Conservation (phyloP, 2,329 filamentous ascomycete genomes). For the Ophiostoma sp. region DNA sequence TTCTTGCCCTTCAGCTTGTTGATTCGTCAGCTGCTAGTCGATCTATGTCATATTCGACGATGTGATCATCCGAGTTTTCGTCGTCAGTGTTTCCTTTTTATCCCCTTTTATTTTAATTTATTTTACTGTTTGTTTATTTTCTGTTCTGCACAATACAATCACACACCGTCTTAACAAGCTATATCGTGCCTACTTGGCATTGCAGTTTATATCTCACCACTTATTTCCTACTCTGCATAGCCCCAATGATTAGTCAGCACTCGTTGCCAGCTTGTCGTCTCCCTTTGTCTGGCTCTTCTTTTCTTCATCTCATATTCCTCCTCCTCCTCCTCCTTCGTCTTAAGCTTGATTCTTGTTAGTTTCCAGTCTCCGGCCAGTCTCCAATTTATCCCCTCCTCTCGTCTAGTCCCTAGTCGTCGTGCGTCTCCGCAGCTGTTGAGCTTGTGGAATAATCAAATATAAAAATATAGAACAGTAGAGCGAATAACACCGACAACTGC, state of each 20-base stretch:
- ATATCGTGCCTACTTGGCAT: not conserved
- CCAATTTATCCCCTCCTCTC: not conserved
- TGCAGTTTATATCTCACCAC: not conserved
- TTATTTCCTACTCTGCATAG: not conserved
- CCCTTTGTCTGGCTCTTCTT: not conserved
- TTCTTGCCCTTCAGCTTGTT: not conserved
- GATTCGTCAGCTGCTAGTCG: not conserved
- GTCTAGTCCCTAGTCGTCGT: not conserved
- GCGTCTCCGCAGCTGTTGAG: not conserved
- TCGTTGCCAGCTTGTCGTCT: not conserved
- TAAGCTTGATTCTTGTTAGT: not conserved
- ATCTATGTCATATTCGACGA: not conserved
- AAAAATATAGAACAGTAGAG: not conserved
- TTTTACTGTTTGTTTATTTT: not conserved
- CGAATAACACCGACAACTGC: not conserved
- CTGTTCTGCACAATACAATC: not conserved
- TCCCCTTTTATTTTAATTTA: not conserved
- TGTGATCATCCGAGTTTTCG: not conserved
- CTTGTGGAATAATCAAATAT: not conserved
- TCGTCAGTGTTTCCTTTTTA: not conserved
- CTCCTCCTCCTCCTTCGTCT: not conserved
- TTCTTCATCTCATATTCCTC: not conserved
- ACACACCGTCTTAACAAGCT: not conserved
- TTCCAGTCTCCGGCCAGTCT: not conserved
- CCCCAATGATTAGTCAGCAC: not conserved